Percentiles rank a stretch among this genome's conserved stretches.
phyloP scores from a whole-genome alignment of 2,329 filamentous ascomycete genomes.

The Xylogone sp. region DNA sequence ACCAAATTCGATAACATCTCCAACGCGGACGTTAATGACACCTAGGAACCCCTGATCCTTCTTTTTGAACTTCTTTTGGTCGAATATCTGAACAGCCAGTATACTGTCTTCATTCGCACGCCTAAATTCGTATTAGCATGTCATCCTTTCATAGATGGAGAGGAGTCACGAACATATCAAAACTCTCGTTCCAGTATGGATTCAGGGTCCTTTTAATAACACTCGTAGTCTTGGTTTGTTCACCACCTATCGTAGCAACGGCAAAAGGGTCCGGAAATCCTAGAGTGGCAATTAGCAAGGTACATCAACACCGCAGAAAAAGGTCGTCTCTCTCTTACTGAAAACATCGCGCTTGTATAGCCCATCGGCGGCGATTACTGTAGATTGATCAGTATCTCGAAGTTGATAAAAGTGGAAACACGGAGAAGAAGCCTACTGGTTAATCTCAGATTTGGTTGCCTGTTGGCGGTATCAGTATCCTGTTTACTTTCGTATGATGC shows the following conservation, averaged over 20 bases:
- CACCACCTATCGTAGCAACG: slow-evolving; percentile 93
- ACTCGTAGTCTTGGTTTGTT: slow-evolving; percentile 96
- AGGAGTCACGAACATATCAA: slow-evolving; percentile 76
- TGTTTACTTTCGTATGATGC: slow-evolving; percentile 9
- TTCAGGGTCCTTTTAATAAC: slow-evolving; percentile 97
- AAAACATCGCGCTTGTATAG: slow-evolving; percentile 99
- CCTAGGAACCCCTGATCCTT: slow-evolving; percentile 99
- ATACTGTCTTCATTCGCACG: slow-evolving; percentile 93
- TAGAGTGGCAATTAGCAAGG: slow-evolving; percentile 34
- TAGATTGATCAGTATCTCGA: slow-evolving; percentile 34
- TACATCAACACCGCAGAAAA: neutral
- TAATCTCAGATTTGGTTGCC: slow-evolving; percentile 83
- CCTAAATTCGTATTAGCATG: slow-evolving; percentile 45
- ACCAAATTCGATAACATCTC: slow-evolving; percentile 88
- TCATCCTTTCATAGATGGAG: neutral
- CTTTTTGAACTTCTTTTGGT: slow-evolving; percentile 99
- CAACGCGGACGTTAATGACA: slow-evolving; percentile 94
- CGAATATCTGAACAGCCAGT: slow-evolving; percentile 95
- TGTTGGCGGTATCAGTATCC: slow-evolving; percentile 32
- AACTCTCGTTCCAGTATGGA: slow-evolving; percentile 99
- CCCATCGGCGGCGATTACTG: slow-evolving; percentile 97
- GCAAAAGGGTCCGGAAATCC: slow-evolving; percentile 98
- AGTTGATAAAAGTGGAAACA: neutral
- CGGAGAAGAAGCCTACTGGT: slow-evolving; percentile 64
- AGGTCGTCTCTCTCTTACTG: slow-evolving; percentile 54